Evolutionary conservation across 2,329 filamentous ascomycete species (phyloP).

Genomic region (Colletotrichum sp.): DNA sequence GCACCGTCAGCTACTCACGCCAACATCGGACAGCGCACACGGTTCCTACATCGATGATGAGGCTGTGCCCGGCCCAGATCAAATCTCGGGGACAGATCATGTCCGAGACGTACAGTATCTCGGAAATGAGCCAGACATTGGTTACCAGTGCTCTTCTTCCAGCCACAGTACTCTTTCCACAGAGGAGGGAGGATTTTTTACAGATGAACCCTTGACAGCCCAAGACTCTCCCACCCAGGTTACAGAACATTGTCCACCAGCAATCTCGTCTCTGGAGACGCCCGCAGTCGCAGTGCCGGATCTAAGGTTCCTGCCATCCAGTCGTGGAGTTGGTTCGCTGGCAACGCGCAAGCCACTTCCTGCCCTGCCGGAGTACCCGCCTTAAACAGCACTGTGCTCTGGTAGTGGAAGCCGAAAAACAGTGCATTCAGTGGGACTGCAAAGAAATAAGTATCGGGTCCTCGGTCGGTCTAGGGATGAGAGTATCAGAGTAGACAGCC

Average conservation of each 20-base stretch:
- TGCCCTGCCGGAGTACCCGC: constrained; percentile 42
- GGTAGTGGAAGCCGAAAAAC: not conserved
- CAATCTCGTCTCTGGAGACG: not conserved
- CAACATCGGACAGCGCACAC: not conserved
- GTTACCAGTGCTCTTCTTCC: not conserved
- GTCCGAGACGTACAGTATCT: not conserved
- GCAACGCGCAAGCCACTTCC: constrained; percentile 47
- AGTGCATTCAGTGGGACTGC: not conserved
- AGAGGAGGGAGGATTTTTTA: not conserved
- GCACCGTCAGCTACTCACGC: not conserved
- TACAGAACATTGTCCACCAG: not conserved
- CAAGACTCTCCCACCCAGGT: not conserved
- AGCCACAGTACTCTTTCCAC: not conserved
- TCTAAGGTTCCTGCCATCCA: constrained; percentile 7
- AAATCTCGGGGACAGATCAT: not conserved
- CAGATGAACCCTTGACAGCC: not conserved
- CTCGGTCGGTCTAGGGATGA: not conserved
- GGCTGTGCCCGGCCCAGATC: not conserved
- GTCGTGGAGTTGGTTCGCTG: not conserved
- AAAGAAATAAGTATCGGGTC: not conserved
- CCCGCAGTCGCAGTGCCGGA: not conserved
- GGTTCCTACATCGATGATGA: not conserved
- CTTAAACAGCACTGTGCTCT: not conserved
- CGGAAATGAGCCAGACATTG: not conserved
- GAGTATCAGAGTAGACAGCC: not conserved